Evolutionary conservation across 1,139 yeast species (phyloP), one percentile per base, ranked within the genome.

Genomic region (Wickerhamomyces sp.): DNA sequence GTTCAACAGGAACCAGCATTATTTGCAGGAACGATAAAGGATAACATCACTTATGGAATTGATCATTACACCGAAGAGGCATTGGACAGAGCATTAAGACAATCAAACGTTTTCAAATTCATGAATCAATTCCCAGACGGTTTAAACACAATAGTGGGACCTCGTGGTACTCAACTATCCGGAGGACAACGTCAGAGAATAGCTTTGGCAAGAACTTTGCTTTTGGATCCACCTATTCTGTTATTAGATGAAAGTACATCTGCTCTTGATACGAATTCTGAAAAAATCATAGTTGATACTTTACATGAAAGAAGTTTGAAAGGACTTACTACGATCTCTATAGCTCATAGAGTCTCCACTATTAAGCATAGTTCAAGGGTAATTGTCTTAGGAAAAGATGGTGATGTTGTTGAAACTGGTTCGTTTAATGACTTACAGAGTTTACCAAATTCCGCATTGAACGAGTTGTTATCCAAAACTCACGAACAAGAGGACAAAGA

Each of bases 111-210:
- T 42, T 67, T 71, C 9, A 46, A 53, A 16, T 91, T 91, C 52
- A 68, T 89, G 27, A 57, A 70, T 12, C 76, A 79, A 8, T 78
- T 89, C 57, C 95, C 96, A 1, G 77, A 81, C 22, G 91, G 91
- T 0, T 64, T 87, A 33, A 78, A 87, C 35, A 89, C 97, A 0
- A 64, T 71, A 32, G 88, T 89, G 8, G 97, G 97, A 0, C 85
- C 95, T 0, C 71, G 93, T 37, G 88, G 89, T 11, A 77, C 96
- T 0, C 93, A 87, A 51, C 64, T 89, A 32, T 53, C 66, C 1
- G 96, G 96, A 25, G 96, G 96, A 6, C 96, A 87, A 55, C 85
- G 85, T 56, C 96, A 87, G 61, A 70, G 96, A 52, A 75, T 87
- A 31, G 95, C 96, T 5, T 72, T 87, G 44, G 95, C 96, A 1